Base-by-base conservation (phyloP, 768 basidiomycete species). In the Pleurotus platypus region DNA sequence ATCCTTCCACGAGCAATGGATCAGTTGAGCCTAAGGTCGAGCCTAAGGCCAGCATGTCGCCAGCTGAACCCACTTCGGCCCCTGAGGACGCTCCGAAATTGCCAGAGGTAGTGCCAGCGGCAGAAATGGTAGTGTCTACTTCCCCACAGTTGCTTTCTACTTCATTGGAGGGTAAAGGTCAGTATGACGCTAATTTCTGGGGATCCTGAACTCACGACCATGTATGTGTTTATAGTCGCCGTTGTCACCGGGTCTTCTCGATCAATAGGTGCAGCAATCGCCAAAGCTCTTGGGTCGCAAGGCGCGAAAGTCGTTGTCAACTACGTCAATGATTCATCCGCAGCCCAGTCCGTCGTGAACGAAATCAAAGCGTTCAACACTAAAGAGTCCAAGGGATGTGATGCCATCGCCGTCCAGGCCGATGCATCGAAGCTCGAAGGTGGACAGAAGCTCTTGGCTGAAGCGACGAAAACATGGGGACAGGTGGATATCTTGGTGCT, bases 271-370 rank as follows among this genome's bases (percentile, higher is more conserved):
- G 84, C 83, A 0, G 75, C 80, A 12, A 76, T 84, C 56, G 83
- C 82, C 2, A 69, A 66, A 40, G 71, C 73, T 42, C 74, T 86
- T n/a, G 84, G 79, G 13, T 74, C 72, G 40, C 73, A 82, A 61
- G 84, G 85, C 11, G 83, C 83, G 2, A 75, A 74, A 59, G 82
- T 85, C 50, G 74, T 84, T 22, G 75, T 86, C 24, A 84, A 85
- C 74, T 83, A 83, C 63, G 72, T 76, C 51, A 72, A 63, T 50
- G 73, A 75, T 56, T 63, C 66, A 20, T 60, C 64, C 2, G 72
- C 75, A 9, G 83, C 82, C 2, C 72, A 74, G 3, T 74, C 73
- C 20, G 77, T 82, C 58, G 79, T 80, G n/a, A 66, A 72, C 38
- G 63, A 67, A 8, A 80, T 84, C 65, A 77, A 78, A 47, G 58